phyloP scores from a whole-genome alignment of 345 rosid species.

The Corymbia maculata region DNA sequence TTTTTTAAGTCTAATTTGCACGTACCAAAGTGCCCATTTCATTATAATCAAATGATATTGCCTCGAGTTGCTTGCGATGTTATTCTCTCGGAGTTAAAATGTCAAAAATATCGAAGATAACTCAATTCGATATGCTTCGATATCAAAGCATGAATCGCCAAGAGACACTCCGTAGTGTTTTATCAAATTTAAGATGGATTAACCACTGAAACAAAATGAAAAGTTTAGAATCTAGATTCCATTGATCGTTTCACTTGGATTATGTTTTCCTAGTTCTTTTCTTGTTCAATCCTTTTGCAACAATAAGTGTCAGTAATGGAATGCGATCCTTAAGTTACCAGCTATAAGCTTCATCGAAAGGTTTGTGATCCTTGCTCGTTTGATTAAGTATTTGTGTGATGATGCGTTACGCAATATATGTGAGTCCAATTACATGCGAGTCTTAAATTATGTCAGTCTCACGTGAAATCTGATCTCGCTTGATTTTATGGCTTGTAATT shows the following conservation, averaged over 20 bases:
- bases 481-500: neutral
- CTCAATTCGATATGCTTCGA: neutral
- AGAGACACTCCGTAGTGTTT: rapidly evolving
- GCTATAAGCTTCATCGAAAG: neutral
- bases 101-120: neutral
- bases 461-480: neutral
- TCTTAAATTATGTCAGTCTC: neutral
- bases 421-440: neutral
- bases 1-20: neutral
- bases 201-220: rapidly evolving
- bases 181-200: rapidly evolving
- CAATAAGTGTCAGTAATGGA: neutral
- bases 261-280: rapidly evolving
- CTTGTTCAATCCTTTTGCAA: neutral
- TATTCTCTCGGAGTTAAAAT: neutral
- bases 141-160: neutral
- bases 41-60: neutral
- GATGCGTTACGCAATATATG: neutral
- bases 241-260: rapidly evolving
- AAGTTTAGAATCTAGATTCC: neutral
- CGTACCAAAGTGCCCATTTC: neutral
- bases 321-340: neutral
- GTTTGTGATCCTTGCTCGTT: neutral
- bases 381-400: neutral
- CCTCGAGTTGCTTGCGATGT: neutral